phyloP scores from a whole-genome alignment of 768 basidiomycete species.

The Udeniomyces megalosporus region DNA sequence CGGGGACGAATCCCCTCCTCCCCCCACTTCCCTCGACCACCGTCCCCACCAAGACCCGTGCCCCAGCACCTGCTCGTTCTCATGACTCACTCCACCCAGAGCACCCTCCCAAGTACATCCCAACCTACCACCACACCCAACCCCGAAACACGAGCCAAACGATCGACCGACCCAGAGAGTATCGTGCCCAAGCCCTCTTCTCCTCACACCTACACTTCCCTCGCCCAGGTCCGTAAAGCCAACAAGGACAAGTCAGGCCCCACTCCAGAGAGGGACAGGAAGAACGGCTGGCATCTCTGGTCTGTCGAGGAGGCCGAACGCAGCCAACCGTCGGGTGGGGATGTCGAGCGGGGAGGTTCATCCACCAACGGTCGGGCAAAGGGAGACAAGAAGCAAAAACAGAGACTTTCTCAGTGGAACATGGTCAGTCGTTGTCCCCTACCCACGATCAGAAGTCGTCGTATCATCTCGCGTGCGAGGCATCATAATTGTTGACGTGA shows the following conservation, averaged over 20 bases:
- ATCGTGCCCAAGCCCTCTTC: neutral
- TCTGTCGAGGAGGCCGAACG: neutral
- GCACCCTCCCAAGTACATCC: too few species aligned
- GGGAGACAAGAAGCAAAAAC: neutral
- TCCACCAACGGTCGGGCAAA: neutral
- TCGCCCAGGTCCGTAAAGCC: constrained; percentile 8
- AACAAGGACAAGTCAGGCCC: constrained; percentile 4
- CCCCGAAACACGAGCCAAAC: too few species aligned
- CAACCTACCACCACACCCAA: too few species aligned
- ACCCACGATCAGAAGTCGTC: too few species aligned
- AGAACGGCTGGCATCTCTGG: constrained; percentile 16
- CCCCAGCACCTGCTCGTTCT: neutral
- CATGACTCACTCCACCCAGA: too few species aligned
- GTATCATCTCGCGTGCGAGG: too few species aligned
- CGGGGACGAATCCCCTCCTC: too few species aligned
- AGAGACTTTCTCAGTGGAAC: neutral
- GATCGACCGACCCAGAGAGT: too few species aligned
- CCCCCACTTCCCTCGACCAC: neutral
- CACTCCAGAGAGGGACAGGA: constrained; percentile 3
- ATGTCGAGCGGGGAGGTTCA: too few species aligned
- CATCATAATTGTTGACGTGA: too few species aligned
- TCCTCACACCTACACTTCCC: constrained; percentile 13
- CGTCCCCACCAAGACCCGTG: neutral
- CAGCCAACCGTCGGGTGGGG: neutral
- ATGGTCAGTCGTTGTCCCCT: constrained; percentile 7